phyloP scores from a whole-genome alignment of 768 basidiomycete genomes.

The Dioszegia crocea region DNA sequence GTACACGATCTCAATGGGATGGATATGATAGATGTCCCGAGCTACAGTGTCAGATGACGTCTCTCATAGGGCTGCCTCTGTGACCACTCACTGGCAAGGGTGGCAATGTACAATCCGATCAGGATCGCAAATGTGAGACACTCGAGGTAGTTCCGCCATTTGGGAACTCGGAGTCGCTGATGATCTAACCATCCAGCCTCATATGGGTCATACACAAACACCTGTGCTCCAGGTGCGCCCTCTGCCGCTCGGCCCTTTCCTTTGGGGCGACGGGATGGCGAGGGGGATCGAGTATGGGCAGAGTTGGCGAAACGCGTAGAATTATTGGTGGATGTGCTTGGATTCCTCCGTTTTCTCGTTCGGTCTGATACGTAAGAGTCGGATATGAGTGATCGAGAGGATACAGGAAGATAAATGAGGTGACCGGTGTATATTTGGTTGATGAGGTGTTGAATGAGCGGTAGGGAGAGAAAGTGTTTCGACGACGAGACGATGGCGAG shows the following conservation, averaged over 20 bases:
- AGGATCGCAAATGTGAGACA: constrained; percentile 71
- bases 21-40: constrained; percentile 57
- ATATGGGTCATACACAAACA: constrained; percentile 47
- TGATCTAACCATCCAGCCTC: constrained; percentile 63
- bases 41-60: constrained; percentile 52
- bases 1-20: constrained; percentile 67
- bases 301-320: not conserved
- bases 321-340: constrained; percentile 50
- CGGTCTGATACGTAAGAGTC: constrained; percentile 69
- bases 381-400: constrained; percentile 69
- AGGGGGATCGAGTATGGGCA: not conserved
- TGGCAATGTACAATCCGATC: constrained; percentile 66
- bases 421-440: constrained; percentile 74
- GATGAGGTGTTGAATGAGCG: constrained; percentile 79
- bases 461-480: constrained; percentile 75
- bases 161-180: constrained; percentile 77
- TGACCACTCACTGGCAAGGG: constrained; percentile 62
- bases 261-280: not conserved
- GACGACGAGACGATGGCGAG: constrained; percentile 83
- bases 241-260: not conserved
- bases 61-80: not conserved
- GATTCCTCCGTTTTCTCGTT: constrained; percentile 63
- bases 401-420: constrained; percentile 52
- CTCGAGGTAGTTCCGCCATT: constrained; percentile 57
- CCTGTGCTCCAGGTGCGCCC: constrained; percentile 27